Evolutionary conservation across 768 basidiomycete species (phyloP), one percentile per base, ranked within the genome.

Genomic region (Suillus variegatus): DNA sequence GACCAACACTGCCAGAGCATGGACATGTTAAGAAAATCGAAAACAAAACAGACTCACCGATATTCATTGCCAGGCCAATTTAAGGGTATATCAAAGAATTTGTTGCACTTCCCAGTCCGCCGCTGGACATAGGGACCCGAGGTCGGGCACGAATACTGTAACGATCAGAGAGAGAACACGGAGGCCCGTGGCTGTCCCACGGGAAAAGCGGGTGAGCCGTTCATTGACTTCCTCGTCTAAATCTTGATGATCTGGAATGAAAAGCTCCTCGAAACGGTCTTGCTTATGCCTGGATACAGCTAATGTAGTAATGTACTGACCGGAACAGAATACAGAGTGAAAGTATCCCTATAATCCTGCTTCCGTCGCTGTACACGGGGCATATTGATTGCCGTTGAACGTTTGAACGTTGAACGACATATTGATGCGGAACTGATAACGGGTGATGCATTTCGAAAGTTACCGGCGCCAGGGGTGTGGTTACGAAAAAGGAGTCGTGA

Each of bases 1-100:
- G 35, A 20, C 64, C 52, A 10, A 70, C 43, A 16, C 68, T 70
- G 36, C 13, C 41, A 18, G 46, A 20, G 16, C 32, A 32, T 52
- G 4, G 43, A 41, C 25, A 3, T 2, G 22, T 62, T 20, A 36
- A 18, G 6, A 20, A 28, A 14, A 32, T 18, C 12, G 4, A 28
- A 63, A 20, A 25, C 6, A 12, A 41, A 32, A 46, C 8, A 32
- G 1, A 38, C 41, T 58, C 18, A 35, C 60, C 22, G 10, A 52
- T 60, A 65, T 41, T 32, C 46, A 46, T 61, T 40, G 18, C 51
- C 56, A 4, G 57, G 64, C 58, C 57, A 65, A 10, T 60, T 49
- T 32, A 6, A n/a, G 52, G 49, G 47, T 43, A 40, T 32, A 4
- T 57, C 20, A 20, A 61, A 61, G n/a, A 40, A 61, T 4, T n/a